These are phyloP conservation scores for Trichoderma erinaceum DNA, from an alignment of 495 filamentous ascomycete genomes.

Conservation along the genomic window DNA sequence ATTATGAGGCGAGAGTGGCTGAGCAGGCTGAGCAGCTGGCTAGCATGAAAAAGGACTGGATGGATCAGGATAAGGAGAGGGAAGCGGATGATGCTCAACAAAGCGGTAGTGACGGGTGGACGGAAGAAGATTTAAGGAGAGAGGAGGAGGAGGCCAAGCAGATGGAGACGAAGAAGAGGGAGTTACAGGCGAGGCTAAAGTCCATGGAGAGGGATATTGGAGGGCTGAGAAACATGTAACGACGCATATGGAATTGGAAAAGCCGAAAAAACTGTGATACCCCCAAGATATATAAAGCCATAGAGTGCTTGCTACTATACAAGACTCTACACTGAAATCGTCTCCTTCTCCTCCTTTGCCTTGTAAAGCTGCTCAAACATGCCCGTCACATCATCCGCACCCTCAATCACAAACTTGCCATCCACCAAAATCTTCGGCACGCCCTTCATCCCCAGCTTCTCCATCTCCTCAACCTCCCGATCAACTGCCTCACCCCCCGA, in stretches of 20 bases:
- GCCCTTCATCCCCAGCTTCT: conserved; percentile 52
- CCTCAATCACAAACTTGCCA: conserved; percentile 52
- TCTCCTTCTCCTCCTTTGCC: conserved; percentile 34
- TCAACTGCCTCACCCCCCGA: conserved; percentile 66
- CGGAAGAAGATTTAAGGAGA: conserved; percentile 65
- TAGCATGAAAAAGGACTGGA: conserved; percentile 58
- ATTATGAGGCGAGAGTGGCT: conserved; percentile 73
- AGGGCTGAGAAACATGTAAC: conserved; percentile 46
- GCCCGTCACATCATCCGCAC: conserved; percentile 55
- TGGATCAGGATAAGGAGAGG: conserved; percentile 38
- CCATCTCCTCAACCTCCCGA: conserved; percentile 56
- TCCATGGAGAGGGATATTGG: conserved; percentile 78
- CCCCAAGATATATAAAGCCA: conserved; percentile 11
- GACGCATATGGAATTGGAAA: neutral
- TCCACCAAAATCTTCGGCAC: conserved; percentile 73
- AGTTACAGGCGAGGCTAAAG: conserved; percentile 68
- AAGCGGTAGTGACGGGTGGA: conserved; percentile 44
- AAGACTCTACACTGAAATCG: neutral
- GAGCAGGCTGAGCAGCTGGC: conserved; percentile 71
- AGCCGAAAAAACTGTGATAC: conserved; percentile 21
- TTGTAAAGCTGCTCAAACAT: conserved; percentile 52
- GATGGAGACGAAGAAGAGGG: conserved; percentile 69
- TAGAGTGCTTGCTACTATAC: neutral
- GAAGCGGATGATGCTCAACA: conserved; percentile 32
- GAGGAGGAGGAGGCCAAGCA: conserved; percentile 76